Evolutionary conservation across 768 basidiomycete species (phyloP).

Genomic region (Boletus subparvulus): DNA sequence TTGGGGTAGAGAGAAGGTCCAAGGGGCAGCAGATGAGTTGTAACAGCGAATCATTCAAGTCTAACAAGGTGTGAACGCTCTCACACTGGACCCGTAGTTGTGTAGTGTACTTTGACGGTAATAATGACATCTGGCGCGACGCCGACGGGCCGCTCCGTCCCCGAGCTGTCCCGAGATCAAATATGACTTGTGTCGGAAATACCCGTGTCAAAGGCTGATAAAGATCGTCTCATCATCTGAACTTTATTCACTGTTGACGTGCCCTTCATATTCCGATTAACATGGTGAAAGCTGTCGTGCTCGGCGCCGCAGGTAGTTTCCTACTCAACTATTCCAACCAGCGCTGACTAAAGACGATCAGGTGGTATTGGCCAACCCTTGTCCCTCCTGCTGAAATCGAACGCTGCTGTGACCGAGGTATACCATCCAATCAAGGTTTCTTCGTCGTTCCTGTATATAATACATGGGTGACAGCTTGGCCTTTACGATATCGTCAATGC

Average conservation of each 20-base stretch:
- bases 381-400: constrained; percentile 86
- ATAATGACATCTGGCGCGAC: too few species aligned
- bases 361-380: constrained; percentile 98
- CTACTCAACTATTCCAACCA: not conserved
- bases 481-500: constrained; percentile 97
- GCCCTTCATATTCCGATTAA: constrained; percentile 4
- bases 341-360: constrained; percentile 29
- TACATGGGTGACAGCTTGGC: constrained; percentile 52
- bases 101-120: not conserved
- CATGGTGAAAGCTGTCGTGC: constrained; percentile 81
- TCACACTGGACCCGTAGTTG: not conserved
- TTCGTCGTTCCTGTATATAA: constrained; percentile 1
- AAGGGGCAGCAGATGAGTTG: constrained; percentile 33
- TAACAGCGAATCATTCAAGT: not conserved
- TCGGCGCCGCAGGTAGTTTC: constrained; percentile 84
- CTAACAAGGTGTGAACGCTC: not conserved
- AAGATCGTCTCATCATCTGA: constrained; percentile 4
- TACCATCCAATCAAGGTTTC: constrained; percentile 2
- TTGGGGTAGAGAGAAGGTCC: constrained; percentile 7
- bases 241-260: not conserved
- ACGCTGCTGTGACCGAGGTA: constrained; percentile 78
- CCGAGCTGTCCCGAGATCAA: not conserved
- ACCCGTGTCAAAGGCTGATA: constrained; percentile 17
- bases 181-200: constrained; percentile 11
- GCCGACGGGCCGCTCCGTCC: too few species aligned